Percentiles rank a stretch among this genome's conserved stretches.
These are phyloP conservation scores for Didymella keratinophila DNA, from an alignment of 2,329 filamentous ascomycete genomes.

Conservation along the genomic window DNA sequence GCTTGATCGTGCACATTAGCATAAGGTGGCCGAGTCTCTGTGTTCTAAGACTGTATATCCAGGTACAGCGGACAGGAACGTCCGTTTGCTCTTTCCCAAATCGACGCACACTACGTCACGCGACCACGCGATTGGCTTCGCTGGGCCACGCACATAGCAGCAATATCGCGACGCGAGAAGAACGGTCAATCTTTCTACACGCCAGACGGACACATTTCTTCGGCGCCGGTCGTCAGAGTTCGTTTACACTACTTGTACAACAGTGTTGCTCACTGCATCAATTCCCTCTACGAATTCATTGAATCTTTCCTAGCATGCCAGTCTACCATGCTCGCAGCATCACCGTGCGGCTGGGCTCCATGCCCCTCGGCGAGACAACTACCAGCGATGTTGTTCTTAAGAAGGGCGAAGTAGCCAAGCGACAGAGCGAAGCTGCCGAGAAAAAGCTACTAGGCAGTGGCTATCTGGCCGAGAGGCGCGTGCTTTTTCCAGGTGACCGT, in stretches of 20 bases:
- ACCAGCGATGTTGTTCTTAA: constrained; percentile 32
- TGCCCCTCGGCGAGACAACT: constrained; percentile 38
- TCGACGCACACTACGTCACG: constrained; percentile 26
- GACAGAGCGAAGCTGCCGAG: constrained; percentile 33
- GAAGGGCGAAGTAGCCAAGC: constrained; percentile 34
- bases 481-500: constrained; percentile 38
- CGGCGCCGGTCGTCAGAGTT: background rate
- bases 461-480: constrained; percentile 34
- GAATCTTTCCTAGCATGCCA: constrained; percentile 35
- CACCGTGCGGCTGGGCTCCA: constrained; percentile 33
- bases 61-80: constrained; percentile 10
- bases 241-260: constrained; percentile 6
- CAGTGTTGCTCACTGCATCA: background rate
- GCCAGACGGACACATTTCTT: constrained; percentile 3
- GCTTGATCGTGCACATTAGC: background rate
- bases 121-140: constrained; percentile 19
- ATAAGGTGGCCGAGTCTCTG: background rate
- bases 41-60: background rate
- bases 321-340: constrained; percentile 42
- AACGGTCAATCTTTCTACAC: constrained; percentile 8
- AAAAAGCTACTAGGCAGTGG: constrained; percentile 28
- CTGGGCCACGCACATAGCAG: constrained; percentile 14
- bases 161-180: constrained; percentile 4
- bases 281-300: background rate
- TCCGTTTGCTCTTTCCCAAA: constrained; percentile 23